These are phyloP conservation scores for Apophysomyces elegans DNA, from an alignment of 371 early-diverging fungal species.

Conservation along the genomic window DNA sequence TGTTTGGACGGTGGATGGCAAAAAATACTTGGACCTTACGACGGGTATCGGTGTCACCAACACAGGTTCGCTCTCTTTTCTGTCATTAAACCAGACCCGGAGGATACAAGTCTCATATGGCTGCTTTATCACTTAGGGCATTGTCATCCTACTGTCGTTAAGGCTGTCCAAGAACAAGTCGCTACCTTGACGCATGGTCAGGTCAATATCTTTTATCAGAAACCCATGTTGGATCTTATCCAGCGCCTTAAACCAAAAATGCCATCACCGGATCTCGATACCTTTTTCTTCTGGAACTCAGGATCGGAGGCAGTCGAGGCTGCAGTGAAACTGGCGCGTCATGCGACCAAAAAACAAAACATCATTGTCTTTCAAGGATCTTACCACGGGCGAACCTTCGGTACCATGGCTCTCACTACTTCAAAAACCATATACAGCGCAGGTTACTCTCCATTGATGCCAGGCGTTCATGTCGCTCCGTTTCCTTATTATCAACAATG, in stretches of 20 bases:
- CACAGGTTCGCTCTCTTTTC: constrained; percentile 39
- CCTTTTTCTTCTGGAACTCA: constrained; percentile 64
- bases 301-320: constrained; percentile 67
- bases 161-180: constrained; percentile 64
- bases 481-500: constrained; percentile 59
- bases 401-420: constrained; percentile 62
- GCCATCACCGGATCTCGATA: constrained; percentile 53
- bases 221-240: constrained; percentile 60
- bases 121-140: constrained; percentile 30
- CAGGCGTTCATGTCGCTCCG: constrained; percentile 59
- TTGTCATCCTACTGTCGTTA: constrained; percentile 62
- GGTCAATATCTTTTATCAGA: constrained; percentile 59
- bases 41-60: constrained; percentile 65
- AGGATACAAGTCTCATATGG: background rate
- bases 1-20: constrained; percentile 53
- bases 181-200: constrained; percentile 57
- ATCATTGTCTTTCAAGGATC: constrained; percentile 59
- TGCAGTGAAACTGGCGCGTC: constrained; percentile 59
- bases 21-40: constrained; percentile 60
- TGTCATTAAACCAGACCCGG: too few species aligned
- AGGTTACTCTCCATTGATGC: constrained; percentile 60
- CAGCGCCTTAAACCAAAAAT: constrained; percentile 47
- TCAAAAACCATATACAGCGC: constrained; percentile 60
- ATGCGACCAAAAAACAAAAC: constrained; percentile 61
- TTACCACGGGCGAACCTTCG: constrained; percentile 64